Conservation (phyloP, 768 basidiomycete species). For the Sporobolomyces pararoseus region DNA sequence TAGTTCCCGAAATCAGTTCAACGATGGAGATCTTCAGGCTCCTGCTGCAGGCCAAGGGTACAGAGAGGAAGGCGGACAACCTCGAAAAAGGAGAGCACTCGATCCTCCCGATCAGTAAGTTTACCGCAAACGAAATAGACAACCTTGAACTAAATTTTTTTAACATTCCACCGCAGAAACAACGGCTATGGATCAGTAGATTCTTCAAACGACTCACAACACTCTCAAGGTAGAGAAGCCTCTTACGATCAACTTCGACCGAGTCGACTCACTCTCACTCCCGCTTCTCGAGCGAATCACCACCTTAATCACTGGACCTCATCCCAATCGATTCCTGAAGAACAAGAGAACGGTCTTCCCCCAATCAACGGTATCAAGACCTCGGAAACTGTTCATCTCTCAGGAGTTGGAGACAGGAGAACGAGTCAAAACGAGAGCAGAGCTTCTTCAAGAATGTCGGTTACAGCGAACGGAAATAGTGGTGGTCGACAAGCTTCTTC, state of each 20-base stretch:
- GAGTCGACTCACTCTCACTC: background rate
- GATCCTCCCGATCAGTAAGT: no score
- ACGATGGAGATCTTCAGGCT: no score
- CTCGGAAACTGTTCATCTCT: background rate
- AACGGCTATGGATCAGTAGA: no score
- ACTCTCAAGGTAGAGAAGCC: background rate
- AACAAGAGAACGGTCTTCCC: background rate
- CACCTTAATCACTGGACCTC: background rate
- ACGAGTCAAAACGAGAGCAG: background rate
- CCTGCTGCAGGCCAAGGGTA: no score
- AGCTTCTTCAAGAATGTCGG: background rate
- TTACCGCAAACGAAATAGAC: no score
- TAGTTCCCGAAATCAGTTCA: background rate
- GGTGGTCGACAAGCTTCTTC: background rate
- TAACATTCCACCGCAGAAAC: no score
- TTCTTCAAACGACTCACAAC: background rate
- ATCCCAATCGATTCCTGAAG: background rate
- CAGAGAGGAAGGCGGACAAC: no score
- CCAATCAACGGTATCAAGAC: background rate
- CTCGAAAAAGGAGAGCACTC: no score
- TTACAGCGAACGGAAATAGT: background rate
- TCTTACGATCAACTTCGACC: constrained; percentile 13
- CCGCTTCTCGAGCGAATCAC: background rate
- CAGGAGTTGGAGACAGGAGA: background rate
- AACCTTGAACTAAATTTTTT: no score